Conservation (phyloP, 352 stramenopile species). For the Pythium pyrilobum region DNA sequence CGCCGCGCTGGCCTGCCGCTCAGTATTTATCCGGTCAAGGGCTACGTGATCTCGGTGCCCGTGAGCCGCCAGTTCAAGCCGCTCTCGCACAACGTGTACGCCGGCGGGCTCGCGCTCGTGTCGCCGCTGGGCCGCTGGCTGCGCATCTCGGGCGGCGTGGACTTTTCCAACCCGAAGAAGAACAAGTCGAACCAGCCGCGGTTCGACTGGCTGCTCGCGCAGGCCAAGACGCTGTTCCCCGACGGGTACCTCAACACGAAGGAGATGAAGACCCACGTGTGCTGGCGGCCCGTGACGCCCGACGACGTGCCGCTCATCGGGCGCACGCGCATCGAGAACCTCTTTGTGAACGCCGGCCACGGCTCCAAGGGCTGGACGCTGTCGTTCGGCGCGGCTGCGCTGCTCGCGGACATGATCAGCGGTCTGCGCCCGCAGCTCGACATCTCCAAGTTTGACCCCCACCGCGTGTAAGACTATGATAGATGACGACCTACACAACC, state of each 20-base stretch:
- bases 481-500: too few relatives aligned
- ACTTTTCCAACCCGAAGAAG: constrained; percentile 75
- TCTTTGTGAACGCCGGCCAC: constrained; percentile 83
- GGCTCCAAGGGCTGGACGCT: constrained; percentile 84
- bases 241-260: constrained; percentile 74
- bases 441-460: constrained; percentile 76
- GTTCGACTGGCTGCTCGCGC: constrained; percentile 71
- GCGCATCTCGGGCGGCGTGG: constrained; percentile 74
- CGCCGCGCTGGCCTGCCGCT: constrained; percentile 67
- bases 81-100: constrained; percentile 80
- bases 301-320: constrained; percentile 82
- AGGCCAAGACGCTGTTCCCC: constrained; percentile 76
- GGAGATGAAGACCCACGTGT: constrained; percentile 78
- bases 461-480: constrained; percentile 44
- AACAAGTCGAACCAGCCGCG: constrained; percentile 48
- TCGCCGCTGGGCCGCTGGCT: constrained; percentile 66
- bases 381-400: constrained; percentile 67
- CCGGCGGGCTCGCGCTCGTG: constrained; percentile 66
- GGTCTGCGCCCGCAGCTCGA: constrained; percentile 71
- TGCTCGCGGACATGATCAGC: constrained; percentile 80
- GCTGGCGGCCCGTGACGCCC: constrained; percentile 75
- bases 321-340: constrained; percentile 70
- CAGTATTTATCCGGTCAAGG: constrained; percentile 81
- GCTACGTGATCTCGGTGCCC: constrained; percentile 81
- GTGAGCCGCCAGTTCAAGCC: constrained; percentile 57